These are phyloP conservation scores for Scleromitrula shiraiana DNA, from an alignment of 2,329 filamentous ascomycete species.

Conservation along the genomic window DNA sequence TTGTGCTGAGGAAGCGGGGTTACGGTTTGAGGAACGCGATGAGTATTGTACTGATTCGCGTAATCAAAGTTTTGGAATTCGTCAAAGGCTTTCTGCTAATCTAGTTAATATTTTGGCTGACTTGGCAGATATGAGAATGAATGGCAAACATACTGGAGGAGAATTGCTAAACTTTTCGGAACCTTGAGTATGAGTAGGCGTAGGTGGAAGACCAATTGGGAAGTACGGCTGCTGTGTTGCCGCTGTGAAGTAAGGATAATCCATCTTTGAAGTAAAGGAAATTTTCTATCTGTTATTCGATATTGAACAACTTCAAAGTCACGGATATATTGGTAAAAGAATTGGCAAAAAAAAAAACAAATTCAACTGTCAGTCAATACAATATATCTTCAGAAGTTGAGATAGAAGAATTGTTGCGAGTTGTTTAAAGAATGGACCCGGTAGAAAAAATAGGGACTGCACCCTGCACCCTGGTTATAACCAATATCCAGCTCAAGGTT, in stretches of 20 bases:
- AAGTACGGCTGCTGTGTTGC: conserved; percentile 38
- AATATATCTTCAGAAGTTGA: no score
- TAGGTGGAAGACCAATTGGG: conserved; percentile 38
- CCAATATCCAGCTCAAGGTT: no score
- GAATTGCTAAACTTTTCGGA: conserved; percentile 39
- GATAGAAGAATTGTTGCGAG: no score
- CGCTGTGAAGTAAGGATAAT: conserved; percentile 46
- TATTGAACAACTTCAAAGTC: no score
- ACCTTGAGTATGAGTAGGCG: conserved; percentile 31
- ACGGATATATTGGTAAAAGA: no score
- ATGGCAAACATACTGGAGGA: conserved; percentile 29
- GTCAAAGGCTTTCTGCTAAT: conserved; percentile 26
- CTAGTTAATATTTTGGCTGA: background rate
- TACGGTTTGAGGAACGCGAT: conserved; percentile 14
- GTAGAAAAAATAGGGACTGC: no score
- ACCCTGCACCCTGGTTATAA: no score
- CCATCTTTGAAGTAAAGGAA: no score
- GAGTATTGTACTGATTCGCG: conserved; percentile 20
- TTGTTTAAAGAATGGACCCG: no score
- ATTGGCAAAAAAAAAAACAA: no score
- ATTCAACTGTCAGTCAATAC: no score
- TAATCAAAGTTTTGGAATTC: conserved; percentile 27
- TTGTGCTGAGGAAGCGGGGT: conserved; percentile 26
- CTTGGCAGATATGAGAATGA: background rate
- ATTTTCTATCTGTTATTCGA: no score